Percentiles rank a stretch among this genome's conserved stretches.
These are phyloP conservation scores for Lecanicillium sp. DNA, from an alignment of 2,329 filamentous ascomycete genomes.

Conservation along the genomic window DNA sequence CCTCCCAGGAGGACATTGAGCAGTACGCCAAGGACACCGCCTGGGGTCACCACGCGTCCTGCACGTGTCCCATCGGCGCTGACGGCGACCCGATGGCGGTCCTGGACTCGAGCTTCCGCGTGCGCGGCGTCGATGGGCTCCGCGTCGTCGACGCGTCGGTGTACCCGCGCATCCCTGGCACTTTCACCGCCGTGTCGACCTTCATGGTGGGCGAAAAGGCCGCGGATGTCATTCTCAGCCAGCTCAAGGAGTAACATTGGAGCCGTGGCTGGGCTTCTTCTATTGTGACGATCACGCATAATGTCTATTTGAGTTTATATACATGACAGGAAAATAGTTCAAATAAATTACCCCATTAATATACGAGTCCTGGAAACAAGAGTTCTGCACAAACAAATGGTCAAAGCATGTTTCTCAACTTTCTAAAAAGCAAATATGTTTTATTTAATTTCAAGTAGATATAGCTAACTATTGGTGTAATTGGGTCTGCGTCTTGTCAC, in stretches of 20 bases:
- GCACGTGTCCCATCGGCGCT: constrained; percentile 27
- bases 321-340: too few species aligned
- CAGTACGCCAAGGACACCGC: constrained; percentile 26
- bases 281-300: too few species aligned
- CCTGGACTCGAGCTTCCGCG: constrained; percentile 43
- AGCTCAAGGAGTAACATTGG: constrained; percentile 5
- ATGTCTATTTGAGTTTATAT: neutral
- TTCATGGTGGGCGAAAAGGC: constrained; percentile 30
- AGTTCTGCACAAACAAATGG: too few species aligned
- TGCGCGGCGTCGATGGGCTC: constrained; percentile 38
- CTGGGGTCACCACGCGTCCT: constrained; percentile 30
- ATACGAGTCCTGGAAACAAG: too few species aligned
- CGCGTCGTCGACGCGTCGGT: constrained; percentile 41
- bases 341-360: too few species aligned
- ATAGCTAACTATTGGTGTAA: too few species aligned
- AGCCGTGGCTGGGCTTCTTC: too few species aligned
- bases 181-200: constrained; percentile 27
- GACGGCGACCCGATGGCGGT: constrained; percentile 32
- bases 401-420: too few species aligned
- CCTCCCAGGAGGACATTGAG: constrained; percentile 16
- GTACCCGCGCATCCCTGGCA: constrained; percentile 33
- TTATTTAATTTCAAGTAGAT: too few species aligned
- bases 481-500: too few species aligned
- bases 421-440: too few species aligned
- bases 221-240: constrained; percentile 24